These are phyloP conservation scores for Pythium dissotocum DNA, from an alignment of 352 stramenopile species.

Conservation along the genomic window DNA sequence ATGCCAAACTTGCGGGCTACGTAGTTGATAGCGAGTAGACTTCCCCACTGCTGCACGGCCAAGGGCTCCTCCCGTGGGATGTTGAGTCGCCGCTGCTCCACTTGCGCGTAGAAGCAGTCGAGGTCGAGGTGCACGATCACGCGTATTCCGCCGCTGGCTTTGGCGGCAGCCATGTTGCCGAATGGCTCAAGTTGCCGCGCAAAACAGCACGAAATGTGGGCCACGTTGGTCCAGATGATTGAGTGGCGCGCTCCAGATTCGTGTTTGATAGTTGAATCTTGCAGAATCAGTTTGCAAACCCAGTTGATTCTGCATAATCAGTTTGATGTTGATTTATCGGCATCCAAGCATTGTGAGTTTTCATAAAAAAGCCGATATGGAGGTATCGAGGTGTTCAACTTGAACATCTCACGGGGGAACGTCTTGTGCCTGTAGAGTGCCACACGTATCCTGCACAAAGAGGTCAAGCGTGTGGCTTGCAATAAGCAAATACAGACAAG, in stretches of 20 bases:
- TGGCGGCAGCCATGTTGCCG: conserved; percentile 17
- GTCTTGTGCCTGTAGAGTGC: too few relatives aligned
- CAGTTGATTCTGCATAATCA: neutral
- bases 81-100: conserved; percentile 72
- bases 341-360: too few relatives aligned
- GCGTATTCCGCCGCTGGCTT: conserved; percentile 21
- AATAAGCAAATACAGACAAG: too few relatives aligned
- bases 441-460: too few relatives aligned
- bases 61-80: conserved; percentile 65
- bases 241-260: neutral
- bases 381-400: too few relatives aligned
- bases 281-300: neutral
- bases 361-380: too few relatives aligned
- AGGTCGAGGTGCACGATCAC: conserved; percentile 87
- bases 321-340: neutral
- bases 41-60: conserved; percentile 85
- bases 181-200: conserved; percentile 16
- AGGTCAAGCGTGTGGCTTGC: too few relatives aligned
- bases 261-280: neutral
- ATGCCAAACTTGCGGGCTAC: conserved; percentile 72
- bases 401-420: too few relatives aligned
- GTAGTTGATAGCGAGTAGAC: conserved; percentile 85
- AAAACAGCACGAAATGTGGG: neutral
- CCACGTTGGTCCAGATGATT: neutral
- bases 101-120: conserved; percentile 89